Evolutionary conservation across 441 rosid species (phyloP), one percentile per base, ranked within the genome.

Genomic region (Capsella rubella): DNA sequence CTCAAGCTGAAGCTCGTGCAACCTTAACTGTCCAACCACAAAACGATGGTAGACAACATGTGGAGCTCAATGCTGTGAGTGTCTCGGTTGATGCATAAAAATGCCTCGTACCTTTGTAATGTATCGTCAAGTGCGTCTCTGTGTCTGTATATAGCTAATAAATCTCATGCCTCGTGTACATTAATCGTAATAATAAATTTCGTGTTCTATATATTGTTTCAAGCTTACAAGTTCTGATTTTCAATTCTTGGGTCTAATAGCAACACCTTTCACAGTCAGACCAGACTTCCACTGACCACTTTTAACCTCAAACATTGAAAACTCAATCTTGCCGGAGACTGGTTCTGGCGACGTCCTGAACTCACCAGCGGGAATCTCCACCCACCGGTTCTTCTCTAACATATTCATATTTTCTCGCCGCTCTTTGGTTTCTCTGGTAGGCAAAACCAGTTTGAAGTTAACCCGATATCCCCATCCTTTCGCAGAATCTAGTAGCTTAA

Each of bases 21-120:
- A 90, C 89, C 0, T 61, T 90, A 29, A 77, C 69, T 1, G 77
- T 90, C 68, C 85, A 82, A 76, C 90, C 87, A 9, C 83, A 77
- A 66, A 75, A 16, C 27, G 89, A 85, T 61, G 95, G 97, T 21
- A 89, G 81, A 82, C 96, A 86, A 53, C 92, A 81, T 34, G 79
- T 92, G 5, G 89, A 88, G 78, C 87, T 94, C 27, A 89, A 83
- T 47, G 97, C 90, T 31, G 29, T 88, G 2, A 84, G 95, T 25
- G 87, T 94, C 3, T 76, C 84, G 4, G 87, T 90, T 11, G 90
- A 90, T 80, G 89, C 90, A 21, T 74, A n/a, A 66, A 56, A 28
- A 11, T 21, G 29, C 60, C 14, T 18, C 45, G 16, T 58, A 29
- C 67, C 45, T 34, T 49, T 65, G 77, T 47, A 65, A 58, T 21